Evolutionary conservation across 2,329 filamentous ascomycete genomes (phyloP).

Genomic region (Coniella vitis): DNA sequence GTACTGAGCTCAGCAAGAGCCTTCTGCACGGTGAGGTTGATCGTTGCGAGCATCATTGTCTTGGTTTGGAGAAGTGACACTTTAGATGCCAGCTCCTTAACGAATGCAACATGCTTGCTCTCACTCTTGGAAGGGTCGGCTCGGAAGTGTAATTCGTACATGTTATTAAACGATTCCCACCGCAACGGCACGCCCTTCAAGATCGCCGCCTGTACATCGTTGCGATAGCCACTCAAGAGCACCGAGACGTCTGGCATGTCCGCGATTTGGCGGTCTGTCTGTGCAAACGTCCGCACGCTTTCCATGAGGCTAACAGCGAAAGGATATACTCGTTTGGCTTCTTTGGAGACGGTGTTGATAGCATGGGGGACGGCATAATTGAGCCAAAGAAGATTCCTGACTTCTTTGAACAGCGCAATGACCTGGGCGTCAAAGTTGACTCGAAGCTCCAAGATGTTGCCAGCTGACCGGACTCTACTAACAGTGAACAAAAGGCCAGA

Average conservation of each 20-base stretch:
- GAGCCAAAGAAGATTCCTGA: slow-evolving; percentile 90
- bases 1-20: slow-evolving; percentile 75
- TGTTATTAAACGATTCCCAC: slow-evolving; percentile 98
- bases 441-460: slow-evolving; percentile 77
- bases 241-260: slow-evolving; percentile 84
- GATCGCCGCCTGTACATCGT: slow-evolving; percentile 79
- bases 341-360: slow-evolving; percentile 92
- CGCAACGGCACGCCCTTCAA: slow-evolving; percentile 81
- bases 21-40: slow-evolving; percentile 75
- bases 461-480: slow-evolving; percentile 78
- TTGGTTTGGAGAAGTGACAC: slow-evolving; percentile 87
- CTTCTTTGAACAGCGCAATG: slow-evolving; percentile 97
- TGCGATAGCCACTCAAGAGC: slow-evolving; percentile 83
- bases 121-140: slow-evolving; percentile 43
- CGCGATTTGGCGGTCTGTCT: slow-evolving; percentile 77
- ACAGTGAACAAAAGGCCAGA: slow-evolving; percentile 89
- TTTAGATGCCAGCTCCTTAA: slow-evolving; percentile 83
- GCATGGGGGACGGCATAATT: slow-evolving; percentile 91
- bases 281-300: slow-evolving; percentile 86
- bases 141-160: slow-evolving; percentile 83
- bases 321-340: slow-evolving; percentile 97
- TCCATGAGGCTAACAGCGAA: slow-evolving; percentile 98
- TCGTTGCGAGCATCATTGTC: slow-evolving; percentile 68
- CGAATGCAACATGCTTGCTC: slow-evolving; percentile 94
- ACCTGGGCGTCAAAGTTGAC: slow-evolving; percentile 98